Evolutionary conservation across 2,329 filamentous ascomycete species (phyloP), one percentile per base, ranked within the genome.

Genomic region (Endocalyx cinctus): DNA sequence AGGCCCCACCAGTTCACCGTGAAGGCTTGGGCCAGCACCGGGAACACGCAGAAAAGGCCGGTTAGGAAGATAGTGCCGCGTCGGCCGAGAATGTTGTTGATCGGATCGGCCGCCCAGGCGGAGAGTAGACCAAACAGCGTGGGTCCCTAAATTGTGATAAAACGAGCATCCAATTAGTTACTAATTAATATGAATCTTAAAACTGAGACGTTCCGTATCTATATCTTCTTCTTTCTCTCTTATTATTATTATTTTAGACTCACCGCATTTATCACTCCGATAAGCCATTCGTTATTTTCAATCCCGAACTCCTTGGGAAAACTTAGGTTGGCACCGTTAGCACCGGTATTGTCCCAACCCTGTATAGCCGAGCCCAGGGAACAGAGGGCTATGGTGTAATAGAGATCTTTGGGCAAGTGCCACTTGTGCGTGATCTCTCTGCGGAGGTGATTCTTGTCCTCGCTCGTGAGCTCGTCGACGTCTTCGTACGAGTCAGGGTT

Each of bases 21-120:
- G n/a, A 59, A 52, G 4, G 58, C 58, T 34, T 66, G 62, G 48
- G 64, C 66, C 40, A 76, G 68, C 38, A 70, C 70, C 6, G 73
- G 60, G 3, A 69, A 31, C 12, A 69, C 64, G 1, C 77, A 78
- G 44, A 84, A 68, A 27, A 73, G 60, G 41, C 80, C 82, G 10
- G 78, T 75, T 11, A 69, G 66, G 1, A 77, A 77, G 43, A 85
- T 69, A 19, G 72, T 62, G 42, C 40, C 42, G 6, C 80, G 69
- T 29, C 82, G 74, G 7, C 82, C 83, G 42, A 86, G 78, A 43
- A 53, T 64, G 31, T 76, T 72, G 57, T 87, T 87, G 52, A 85
- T 70, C 1, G 82, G 82, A 15, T 77, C 74, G 0, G 80, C 84
- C 26, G 80, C 62, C 82, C 83, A 87, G n/a, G n/a, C n/a, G n/a